These are phyloP conservation scores for Podospora sp. DNA, from an alignment of 495 filamentous ascomycete species.

Conservation along the genomic window DNA sequence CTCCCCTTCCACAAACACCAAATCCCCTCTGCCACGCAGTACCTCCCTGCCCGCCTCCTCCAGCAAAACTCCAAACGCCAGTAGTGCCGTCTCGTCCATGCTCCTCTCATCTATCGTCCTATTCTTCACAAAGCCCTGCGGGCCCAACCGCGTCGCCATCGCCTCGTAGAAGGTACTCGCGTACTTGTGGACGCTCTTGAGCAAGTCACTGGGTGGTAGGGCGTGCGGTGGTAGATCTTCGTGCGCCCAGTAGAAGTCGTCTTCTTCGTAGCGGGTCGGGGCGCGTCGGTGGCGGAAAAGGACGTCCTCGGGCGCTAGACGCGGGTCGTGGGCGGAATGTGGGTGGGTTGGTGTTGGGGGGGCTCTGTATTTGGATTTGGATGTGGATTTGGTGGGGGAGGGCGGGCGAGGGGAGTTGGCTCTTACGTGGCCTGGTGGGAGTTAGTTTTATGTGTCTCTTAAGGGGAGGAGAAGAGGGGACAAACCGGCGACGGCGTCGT, in stretches of 20 bases:
- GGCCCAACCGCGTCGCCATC: conserved; percentile 36
- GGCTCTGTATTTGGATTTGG: neutral
- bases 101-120: conserved; percentile 56
- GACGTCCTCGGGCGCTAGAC: conserved; percentile 72
- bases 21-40: conserved; percentile 70
- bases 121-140: neutral
- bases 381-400: neutral
- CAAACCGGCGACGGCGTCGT: conserved; percentile 79
- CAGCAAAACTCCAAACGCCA: conserved; percentile 78
- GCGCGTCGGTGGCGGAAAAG: conserved; percentile 67
- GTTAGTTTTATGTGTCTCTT: no score
- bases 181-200: conserved; percentile 78
- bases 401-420: neutral
- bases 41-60: conserved; percentile 70
- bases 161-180: conserved; percentile 68
- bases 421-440: conserved; percentile 49
- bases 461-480: conserved; percentile 3
- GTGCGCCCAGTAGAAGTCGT: conserved; percentile 68
- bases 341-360: neutral
- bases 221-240: conserved; percentile 47
- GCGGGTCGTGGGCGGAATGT: conserved; percentile 22
- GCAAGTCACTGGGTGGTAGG: conserved; percentile 72
- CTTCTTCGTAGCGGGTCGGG: conserved; percentile 65
- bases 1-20: conserved; percentile 72
- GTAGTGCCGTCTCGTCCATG: conserved; percentile 82